A percentile compares a stretch with the other conserved stretches of the same genome.
Evolutionary conservation across 116 monocot genomes (phyloP).

Genomic region (Dioscorea cayenensis): DNA sequence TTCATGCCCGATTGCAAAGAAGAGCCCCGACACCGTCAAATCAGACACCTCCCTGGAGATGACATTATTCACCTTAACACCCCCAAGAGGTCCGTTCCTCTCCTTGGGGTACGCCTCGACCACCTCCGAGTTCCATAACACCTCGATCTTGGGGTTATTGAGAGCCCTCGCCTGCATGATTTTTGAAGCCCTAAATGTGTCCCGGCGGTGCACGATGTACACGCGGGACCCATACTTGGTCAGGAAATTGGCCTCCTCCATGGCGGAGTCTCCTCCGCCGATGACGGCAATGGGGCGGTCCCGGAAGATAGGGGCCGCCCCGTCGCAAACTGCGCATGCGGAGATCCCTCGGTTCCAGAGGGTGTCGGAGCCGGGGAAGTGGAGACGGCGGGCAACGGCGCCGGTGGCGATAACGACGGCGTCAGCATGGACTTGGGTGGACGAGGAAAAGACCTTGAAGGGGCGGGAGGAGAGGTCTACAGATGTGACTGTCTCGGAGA

Average conservation of each 20-base stretch:
- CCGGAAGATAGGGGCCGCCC: conserved; percentile 84
- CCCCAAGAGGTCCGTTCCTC: conserved; percentile 40
- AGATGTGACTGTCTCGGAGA: conserved; percentile 67
- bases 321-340: conserved; percentile 89
- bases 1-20: conserved; percentile 92
- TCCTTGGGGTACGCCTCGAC: conserved; percentile 55
- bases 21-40: conserved; percentile 61
- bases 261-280: conserved; percentile 92
- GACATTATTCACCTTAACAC: conserved; percentile 65
- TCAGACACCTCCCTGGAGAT: conserved; percentile 46
- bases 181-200: conserved; percentile 71
- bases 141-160: conserved; percentile 73
- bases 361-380: conserved; percentile 60
- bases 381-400: conserved; percentile 77
- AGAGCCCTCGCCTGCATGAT: conserved; percentile 86
- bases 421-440: conserved; percentile 55
- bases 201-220: conserved; percentile 75
- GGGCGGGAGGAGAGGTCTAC: conserved; percentile 67
- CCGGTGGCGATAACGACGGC: conserved; percentile 80
- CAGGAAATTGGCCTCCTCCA: conserved; percentile 94
- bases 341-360: conserved; percentile 91
- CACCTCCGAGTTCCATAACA: conserved; percentile 68
- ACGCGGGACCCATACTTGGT: conserved; percentile 90
- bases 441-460: conserved; percentile 45
- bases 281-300: conserved; percentile 65